These are phyloP conservation scores for Moesziomyces antarcticus DNA, from an alignment of 1,284 basidiomycete species.

Conservation along the genomic window DNA sequence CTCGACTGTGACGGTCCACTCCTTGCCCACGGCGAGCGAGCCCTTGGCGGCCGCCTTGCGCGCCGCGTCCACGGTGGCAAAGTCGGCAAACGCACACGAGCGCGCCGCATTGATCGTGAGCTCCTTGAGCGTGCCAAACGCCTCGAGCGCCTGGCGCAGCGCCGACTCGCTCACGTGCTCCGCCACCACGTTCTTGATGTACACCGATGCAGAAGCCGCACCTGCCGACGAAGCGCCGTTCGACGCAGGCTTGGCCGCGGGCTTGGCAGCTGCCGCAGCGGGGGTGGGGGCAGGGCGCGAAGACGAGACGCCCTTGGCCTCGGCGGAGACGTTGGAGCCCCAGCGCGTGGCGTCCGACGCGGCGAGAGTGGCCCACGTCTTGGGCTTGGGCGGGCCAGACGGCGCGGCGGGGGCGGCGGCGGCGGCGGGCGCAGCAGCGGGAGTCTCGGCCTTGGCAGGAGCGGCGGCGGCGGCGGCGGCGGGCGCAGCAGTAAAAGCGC, in stretches of 20 bases:
- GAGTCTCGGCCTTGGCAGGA: conserved; percentile 54
- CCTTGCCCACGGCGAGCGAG: conserved; percentile 79
- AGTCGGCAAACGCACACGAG: conserved; percentile 95
- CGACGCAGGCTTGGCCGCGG: conserved; percentile 9
- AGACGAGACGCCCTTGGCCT: conserved; percentile 50
- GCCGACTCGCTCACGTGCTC: conserved; percentile 77
- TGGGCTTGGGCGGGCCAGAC: conserved; percentile 58
- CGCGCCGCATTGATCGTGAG: conserved; percentile 87
- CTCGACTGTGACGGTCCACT: conserved; percentile 80
- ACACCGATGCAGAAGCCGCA: conserved; percentile 47
- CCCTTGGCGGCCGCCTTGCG: conserved; percentile 87
- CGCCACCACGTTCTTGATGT: conserved; percentile 75
- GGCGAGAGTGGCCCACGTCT: conserved; percentile 67
- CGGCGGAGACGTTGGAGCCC: conserved; percentile 59
- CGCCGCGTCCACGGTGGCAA: conserved; percentile 80
- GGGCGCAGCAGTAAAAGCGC: conserved; percentile 56
- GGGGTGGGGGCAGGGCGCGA: conserved; percentile 45
- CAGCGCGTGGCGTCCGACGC: conserved; percentile 61
- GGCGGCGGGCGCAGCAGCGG: conserved; percentile 57
- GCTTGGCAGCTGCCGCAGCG: conserved; percentile 10
- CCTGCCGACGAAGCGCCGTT: conserved; percentile 3
- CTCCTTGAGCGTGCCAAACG: conserved; percentile 87
- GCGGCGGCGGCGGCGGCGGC: conserved; percentile 51
- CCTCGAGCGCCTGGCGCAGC: conserved; percentile 74
- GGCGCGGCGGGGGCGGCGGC: conserved; percentile 50